Conservation (phyloP, 78 protist species). For the Thecamonas trahens region DNA sequence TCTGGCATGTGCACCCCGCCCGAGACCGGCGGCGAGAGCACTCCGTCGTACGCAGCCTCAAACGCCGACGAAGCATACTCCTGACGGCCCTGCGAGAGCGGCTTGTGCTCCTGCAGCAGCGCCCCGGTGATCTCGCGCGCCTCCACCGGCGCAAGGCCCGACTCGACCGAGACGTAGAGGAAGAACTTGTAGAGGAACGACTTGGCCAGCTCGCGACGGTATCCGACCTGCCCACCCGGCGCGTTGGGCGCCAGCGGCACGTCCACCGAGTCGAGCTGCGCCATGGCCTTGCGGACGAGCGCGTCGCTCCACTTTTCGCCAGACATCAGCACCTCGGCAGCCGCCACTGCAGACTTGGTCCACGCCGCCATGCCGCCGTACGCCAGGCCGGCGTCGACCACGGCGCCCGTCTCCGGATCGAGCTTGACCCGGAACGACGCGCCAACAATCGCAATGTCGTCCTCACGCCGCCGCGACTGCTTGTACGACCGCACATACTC, state of each 20-base stretch:
- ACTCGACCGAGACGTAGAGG: slow-evolving; percentile 6
- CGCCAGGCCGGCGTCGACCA: slow-evolving; percentile 12
- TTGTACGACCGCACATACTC: slow-evolving; percentile 66
- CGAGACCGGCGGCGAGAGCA: too few species aligned
- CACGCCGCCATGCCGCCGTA: slow-evolving; percentile 57
- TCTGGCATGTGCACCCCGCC: slow-evolving; percentile 3
- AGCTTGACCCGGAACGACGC: slow-evolving; percentile 57
- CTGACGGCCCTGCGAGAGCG: neutral
- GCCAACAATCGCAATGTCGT: slow-evolving; percentile 85
- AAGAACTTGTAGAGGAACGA: slow-evolving; percentile 77
- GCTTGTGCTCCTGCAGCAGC: neutral
- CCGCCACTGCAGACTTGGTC: neutral
- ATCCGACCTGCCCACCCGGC: slow-evolving; percentile 83
- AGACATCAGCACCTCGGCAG: neutral
- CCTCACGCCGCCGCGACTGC: slow-evolving; percentile 71
- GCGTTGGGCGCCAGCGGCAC: slow-evolving; percentile 18
- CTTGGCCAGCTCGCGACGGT: slow-evolving; percentile 51
- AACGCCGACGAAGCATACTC: too few species aligned
- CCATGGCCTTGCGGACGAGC: neutral
- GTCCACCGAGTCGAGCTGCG: slow-evolving; percentile 3
- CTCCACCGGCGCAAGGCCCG: neutral
- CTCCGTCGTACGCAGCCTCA: too few species aligned
- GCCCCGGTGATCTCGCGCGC: neutral
- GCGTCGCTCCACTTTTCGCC: neutral
- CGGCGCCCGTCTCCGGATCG: neutral